Conservation (phyloP, 2,329 filamentous ascomycete genomes). For the Fusarium protoensiforme region DNA sequence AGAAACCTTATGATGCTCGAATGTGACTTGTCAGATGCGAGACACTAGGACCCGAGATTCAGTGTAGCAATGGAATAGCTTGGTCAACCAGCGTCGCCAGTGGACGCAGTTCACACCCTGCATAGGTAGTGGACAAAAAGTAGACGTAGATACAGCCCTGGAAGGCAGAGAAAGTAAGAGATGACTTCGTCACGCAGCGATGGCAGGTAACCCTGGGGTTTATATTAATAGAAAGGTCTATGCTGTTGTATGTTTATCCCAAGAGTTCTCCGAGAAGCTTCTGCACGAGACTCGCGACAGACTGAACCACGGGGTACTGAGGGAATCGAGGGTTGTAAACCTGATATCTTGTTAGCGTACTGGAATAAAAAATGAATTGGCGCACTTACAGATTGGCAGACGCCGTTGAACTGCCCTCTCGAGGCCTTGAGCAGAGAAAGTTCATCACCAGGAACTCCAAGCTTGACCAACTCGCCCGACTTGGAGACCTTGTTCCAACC, state of each 20-base stretch:
- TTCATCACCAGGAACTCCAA: slow-evolving; percentile 38
- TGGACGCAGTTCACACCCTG: not conserved
- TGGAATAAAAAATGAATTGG: not conserved
- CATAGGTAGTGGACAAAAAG: not conserved
- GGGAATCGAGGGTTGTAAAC: slow-evolving; percentile 15
- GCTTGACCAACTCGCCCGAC: slow-evolving; percentile 28
- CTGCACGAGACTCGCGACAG: not conserved
- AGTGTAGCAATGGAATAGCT: not conserved
- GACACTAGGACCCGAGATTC: not conserved
- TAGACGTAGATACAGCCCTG: no score
- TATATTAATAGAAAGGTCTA: not conserved
- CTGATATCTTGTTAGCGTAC: not conserved
- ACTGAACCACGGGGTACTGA: slow-evolving; percentile 18
- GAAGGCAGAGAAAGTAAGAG: not conserved
- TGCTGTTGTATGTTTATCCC: not conserved
- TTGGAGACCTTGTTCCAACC: slow-evolving; percentile 51
- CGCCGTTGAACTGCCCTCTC: slow-evolving; percentile 24
- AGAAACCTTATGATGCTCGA: not conserved
- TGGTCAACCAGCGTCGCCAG: not conserved
- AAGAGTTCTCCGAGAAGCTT: not conserved
- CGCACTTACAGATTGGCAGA: slow-evolving; percentile 31
- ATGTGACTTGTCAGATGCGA: not conserved
- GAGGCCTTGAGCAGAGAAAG: slow-evolving; percentile 17
- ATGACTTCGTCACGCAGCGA: not conserved
- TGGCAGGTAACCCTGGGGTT: not conserved